Conservation (phyloP, 2,329 filamentous ascomycete species). For the Rutstroemia sp. region DNA sequence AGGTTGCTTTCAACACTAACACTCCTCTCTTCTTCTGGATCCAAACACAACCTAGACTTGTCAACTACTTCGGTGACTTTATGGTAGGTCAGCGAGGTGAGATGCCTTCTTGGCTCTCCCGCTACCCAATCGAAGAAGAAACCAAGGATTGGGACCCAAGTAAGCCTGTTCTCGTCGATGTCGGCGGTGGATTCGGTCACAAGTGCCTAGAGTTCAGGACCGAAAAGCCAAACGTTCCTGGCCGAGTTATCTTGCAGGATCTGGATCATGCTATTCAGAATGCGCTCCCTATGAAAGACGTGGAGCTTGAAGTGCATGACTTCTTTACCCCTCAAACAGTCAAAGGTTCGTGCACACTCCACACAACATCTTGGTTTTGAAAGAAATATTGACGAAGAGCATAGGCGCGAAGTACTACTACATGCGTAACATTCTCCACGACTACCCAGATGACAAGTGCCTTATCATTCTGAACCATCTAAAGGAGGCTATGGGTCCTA, state of each 20-base stretch:
- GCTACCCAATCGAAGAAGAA: background rate
- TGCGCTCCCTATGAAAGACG: constrained; percentile 25
- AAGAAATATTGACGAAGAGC: background rate
- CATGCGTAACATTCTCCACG: constrained; percentile 34
- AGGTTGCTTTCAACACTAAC: constrained; percentile 10
- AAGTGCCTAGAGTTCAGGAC: constrained; percentile 15
- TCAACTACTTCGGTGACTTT: constrained; percentile 6
- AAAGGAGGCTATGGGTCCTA: background rate
- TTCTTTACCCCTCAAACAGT: constrained; percentile 27
- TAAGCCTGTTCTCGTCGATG: constrained; percentile 31
- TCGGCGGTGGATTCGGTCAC: constrained; percentile 35
- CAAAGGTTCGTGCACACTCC: constrained; percentile 9
- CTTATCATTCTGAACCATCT: constrained; percentile 3
- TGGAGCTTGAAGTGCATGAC: constrained; percentile 25
- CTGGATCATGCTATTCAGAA: constrained; percentile 17
- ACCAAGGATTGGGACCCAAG: background rate
- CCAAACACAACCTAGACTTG: background rate
- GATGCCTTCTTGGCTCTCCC: constrained; percentile 16
- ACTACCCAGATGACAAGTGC: constrained; percentile 31
- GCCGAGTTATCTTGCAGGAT: constrained; percentile 34
- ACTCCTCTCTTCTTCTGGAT: constrained; percentile 9
- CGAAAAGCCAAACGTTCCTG: background rate
- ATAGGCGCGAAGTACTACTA: constrained; percentile 29
- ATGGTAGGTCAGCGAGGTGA: constrained; percentile 8
- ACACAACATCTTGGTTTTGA: too few relatives aligned